phyloP scores from a whole-genome alignment of 169 alveolate genomes.

The Eimeria brunetti region DNA sequence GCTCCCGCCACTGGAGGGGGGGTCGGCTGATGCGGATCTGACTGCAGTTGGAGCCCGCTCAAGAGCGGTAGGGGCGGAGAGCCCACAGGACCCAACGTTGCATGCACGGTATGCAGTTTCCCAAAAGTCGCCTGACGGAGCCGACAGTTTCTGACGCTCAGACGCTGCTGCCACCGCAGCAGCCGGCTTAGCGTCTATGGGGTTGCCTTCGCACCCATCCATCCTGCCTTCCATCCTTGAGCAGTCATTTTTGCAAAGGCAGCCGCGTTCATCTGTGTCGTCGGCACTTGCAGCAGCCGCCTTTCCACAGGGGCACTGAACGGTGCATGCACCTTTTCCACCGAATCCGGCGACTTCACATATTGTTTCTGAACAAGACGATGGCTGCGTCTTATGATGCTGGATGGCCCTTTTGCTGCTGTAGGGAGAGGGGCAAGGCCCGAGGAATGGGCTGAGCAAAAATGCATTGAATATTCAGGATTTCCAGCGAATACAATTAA shows the following conservation, averaged over 20 bases:
- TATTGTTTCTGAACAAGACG: neutral
- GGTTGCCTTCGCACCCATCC: neutral
- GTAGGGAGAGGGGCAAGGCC: neutral
- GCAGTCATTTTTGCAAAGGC: neutral
- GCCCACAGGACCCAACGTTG: neutral
- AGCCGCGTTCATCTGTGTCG: neutral
- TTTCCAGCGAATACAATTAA: neutral
- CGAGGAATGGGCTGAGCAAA: conserved; percentile 11
- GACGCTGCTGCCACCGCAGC: neutral
- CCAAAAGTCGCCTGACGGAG: conserved; percentile 28
- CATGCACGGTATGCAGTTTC: neutral
- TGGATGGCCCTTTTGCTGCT: neutral
- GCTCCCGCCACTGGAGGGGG: neutral
- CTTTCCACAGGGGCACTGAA: neutral
- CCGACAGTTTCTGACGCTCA: neutral
- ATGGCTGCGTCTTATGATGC: neutral
- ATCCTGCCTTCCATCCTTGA: neutral
- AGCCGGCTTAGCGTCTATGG: neutral
- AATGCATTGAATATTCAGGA: neutral
- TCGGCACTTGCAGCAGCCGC: neutral
- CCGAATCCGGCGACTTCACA: neutral
- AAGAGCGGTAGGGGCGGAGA: neutral
- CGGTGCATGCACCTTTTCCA: neutral
- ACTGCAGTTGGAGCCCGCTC: neutral
- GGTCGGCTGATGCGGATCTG: neutral